Evolutionary conservation across 768 basidiomycete species (phyloP), one percentile per base, ranked within the genome.

Genomic region (Lentinula sp.): DNA sequence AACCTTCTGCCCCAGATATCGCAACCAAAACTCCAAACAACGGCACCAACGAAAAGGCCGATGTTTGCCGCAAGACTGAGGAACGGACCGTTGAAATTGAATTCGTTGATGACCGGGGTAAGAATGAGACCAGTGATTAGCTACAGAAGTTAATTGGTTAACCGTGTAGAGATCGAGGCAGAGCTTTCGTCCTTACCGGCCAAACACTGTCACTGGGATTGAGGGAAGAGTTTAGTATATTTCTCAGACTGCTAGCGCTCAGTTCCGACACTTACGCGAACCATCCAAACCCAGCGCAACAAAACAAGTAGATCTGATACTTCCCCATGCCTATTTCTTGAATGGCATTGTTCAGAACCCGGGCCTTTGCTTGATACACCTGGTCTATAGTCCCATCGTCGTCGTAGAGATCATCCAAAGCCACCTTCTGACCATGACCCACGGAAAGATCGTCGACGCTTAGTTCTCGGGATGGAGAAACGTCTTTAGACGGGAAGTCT

Each of bases 201-300:
- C 88, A 89, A 31, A 87, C 78, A 65, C 85, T 88, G 66, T 89
- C 87, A 16, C 87, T 85, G 67, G n/a, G 51, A 42, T 7, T 15
- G 53, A 43, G 54, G 48, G 10, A 31, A 37, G 18, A 51, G 37
- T 15, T 32, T 10, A 39, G 35, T 2, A 37, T 55, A 4, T 1
- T 10, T 9, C 8, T 55, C 4, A 39, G 28, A 55, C 31, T 34
- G 28, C n/a, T n/a, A n/a, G n/a, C n/a, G n/a, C 10, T 39, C 55
- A 13, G 11, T 57, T 15, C 23, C 11, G 16, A 31, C 13, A 35
- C 60, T 6, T 46, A 88, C 87, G 86, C 83, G 61, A 89, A 79
- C 87, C 87, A 89, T 56, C 88, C 88, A 71, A 90, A 88, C 1
- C 87, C 88, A 16, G 86, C 80, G 32, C 88, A 85, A 56, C 83